Conservation (phyloP, 169 alveolate genomes). For the Cryptosporidium meleagridis region DNA sequence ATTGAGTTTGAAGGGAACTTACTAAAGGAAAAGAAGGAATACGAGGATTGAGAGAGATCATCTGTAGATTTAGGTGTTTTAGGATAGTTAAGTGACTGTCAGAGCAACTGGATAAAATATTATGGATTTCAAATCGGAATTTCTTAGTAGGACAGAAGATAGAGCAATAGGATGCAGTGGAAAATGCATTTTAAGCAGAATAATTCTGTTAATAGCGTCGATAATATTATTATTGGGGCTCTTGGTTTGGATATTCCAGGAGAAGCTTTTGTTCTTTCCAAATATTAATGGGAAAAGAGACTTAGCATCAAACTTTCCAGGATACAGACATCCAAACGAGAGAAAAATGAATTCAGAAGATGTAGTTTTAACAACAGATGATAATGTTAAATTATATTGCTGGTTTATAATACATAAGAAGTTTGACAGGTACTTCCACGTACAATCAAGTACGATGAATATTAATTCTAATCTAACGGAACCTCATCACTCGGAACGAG, state of each 20-base stretch:
- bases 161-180: neutral
- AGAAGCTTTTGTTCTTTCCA: constrained; percentile 23
- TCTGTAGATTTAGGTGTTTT: neutral
- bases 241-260: constrained; percentile 22
- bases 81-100: neutral
- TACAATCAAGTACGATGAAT: neutral
- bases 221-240: neutral
- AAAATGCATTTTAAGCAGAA: neutral
- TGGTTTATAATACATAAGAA: constrained; percentile 83
- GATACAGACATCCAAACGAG: constrained; percentile 75
- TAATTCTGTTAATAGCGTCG: neutral
- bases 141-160: neutral
- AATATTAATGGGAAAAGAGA: constrained; percentile 20
- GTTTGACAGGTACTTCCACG: constrained; percentile 18
- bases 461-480: neutral
- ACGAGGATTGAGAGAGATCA: neutral
- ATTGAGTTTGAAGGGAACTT: too few species aligned
- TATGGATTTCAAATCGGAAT: neutral
- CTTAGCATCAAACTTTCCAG: constrained; percentile 39
- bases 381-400: constrained; percentile 80
- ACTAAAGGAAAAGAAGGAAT: neutral
- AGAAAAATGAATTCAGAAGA: constrained; percentile 80
- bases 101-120: neutral
- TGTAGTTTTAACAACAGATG: constrained; percentile 79
- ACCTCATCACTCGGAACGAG: neutral